These are phyloP conservation scores for Colletotrichum gloeosporioides DNA, from an alignment of 2,329 filamentous ascomycete species.

Conservation along the genomic window DNA sequence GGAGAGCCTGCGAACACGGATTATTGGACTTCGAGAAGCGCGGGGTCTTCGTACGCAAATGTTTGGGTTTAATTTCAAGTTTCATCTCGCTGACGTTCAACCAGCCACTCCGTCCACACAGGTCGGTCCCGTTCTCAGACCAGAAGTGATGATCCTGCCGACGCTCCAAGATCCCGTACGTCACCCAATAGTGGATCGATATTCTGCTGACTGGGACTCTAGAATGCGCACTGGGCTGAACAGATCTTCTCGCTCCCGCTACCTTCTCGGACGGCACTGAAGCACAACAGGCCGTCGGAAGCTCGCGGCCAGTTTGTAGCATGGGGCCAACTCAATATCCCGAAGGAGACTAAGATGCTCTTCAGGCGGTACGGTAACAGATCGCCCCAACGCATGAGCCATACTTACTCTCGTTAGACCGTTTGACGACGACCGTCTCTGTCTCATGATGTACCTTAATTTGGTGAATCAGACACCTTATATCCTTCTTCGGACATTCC, in stretches of 20 bases:
- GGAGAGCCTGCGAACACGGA: conserved; percentile 51
- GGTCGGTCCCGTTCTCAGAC: conserved; percentile 36
- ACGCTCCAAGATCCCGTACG: conserved; percentile 27
- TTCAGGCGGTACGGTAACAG: conserved; percentile 55
- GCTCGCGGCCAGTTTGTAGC: conserved; percentile 51
- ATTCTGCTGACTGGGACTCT: background rate
- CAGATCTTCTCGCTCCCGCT: conserved; percentile 63
- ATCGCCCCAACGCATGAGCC: background rate
- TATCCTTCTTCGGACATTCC: conserved; percentile 50
- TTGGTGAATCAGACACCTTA: conserved; percentile 48
- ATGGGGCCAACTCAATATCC: conserved; percentile 49
- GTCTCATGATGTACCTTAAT: conserved; percentile 57
- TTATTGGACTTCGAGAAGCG: conserved; percentile 58
- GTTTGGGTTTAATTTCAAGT: background rate
- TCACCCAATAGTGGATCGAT: background rate
- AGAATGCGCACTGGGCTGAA: conserved; percentile 66
- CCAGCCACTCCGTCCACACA: conserved; percentile 42
- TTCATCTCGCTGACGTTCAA: background rate
- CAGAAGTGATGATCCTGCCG: conserved; percentile 32
- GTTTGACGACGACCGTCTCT: conserved; percentile 51
- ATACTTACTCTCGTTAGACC: background rate
- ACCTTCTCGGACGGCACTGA: conserved; percentile 55
- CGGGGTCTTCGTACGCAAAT: conserved; percentile 54
- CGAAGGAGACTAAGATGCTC: conserved; percentile 54
- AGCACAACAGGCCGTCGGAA: conserved; percentile 41